Conservation (phyloP, 768 basidiomycete species). For the Hygrophorus pudorinus region DNA sequence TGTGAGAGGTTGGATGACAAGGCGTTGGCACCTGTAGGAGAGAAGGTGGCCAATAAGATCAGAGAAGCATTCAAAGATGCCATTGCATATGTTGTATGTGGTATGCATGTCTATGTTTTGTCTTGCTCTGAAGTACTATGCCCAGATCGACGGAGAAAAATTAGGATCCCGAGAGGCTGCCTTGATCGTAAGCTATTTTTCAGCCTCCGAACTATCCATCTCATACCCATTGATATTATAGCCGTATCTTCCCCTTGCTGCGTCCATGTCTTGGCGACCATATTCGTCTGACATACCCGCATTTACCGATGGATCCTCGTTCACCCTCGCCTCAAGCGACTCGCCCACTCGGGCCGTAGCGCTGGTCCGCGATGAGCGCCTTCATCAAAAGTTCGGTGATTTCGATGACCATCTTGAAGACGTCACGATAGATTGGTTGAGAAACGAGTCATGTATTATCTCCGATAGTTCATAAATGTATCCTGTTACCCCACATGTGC, state of each 20-base stretch:
- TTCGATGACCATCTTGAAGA: slow-evolving; percentile 81
- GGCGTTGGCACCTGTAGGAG: slow-evolving; percentile 54
- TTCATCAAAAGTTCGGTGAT: slow-evolving; percentile 57
- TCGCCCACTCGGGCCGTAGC: slow-evolving; percentile 37
- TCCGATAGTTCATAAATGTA: too few species aligned
- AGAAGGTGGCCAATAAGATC: slow-evolving; percentile 49
- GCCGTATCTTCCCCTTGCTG: slow-evolving; percentile 40
- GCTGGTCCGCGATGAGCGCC: slow-evolving; percentile 38
- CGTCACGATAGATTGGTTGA: slow-evolving; percentile 47
- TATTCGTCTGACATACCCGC: slow-evolving; percentile 25
- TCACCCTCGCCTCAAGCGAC: slow-evolving; percentile 36
- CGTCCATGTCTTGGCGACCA: slow-evolving; percentile 39
- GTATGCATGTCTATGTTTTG: not conserved
- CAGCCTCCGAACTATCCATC: not conserved
- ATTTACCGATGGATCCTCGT: slow-evolving; percentile 34
- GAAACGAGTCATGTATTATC: slow-evolving; percentile 17
- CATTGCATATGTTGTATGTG: slow-evolving; percentile 60
- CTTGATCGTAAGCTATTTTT: slow-evolving; percentile 53
- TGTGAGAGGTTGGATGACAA: slow-evolving; percentile 53
- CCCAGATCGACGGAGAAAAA: slow-evolving; percentile 51
- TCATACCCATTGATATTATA: slow-evolving; percentile 13
- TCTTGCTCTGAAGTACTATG: slow-evolving; percentile 1
- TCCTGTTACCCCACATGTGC: too few species aligned
- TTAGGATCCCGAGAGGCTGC: slow-evolving; percentile 43
- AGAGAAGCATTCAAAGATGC: slow-evolving; percentile 44